phyloP scores from a whole-genome alignment of 352 stramenopile genomes.

The Phytophthora sansomeana region DNA sequence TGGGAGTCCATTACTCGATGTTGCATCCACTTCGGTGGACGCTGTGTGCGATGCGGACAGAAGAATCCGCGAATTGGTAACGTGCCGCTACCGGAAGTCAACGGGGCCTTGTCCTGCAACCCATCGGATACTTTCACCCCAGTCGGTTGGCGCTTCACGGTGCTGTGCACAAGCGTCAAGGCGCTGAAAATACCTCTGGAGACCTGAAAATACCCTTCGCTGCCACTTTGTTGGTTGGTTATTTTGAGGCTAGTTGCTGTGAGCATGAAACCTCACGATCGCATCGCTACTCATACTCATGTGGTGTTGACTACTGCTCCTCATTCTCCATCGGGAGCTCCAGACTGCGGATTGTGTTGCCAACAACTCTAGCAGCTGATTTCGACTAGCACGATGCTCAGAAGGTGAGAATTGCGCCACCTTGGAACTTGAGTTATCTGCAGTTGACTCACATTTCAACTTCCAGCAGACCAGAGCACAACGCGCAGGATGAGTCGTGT shows the following conservation, averaged over 20 bases:
- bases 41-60: background rate
- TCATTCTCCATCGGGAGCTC: slow-evolving; percentile 26
- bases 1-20: no score
- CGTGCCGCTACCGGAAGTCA: slow-evolving; percentile 13
- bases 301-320: slow-evolving; percentile 5
- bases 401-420: slow-evolving; percentile 20
- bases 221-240: slow-evolving; percentile 19
- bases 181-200: slow-evolving; percentile 4
- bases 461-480: slow-evolving; percentile 38
- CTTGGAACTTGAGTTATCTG: background rate
- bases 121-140: slow-evolving; percentile 10
- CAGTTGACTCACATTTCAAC: slow-evolving; percentile 5
- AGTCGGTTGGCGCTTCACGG: background rate
- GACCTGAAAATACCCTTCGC: slow-evolving; percentile 18
- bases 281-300: background rate
- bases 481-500: slow-evolving; percentile 36
- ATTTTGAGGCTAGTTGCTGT: slow-evolving; percentile 23
- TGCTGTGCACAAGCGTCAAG: no score
- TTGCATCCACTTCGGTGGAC: background rate
- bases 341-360: slow-evolving; percentile 12
- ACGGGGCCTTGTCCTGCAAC: slow-evolving; percentile 12
- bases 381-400: slow-evolving; percentile 17
- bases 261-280: slow-evolving; percentile 19
- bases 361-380: background rate
- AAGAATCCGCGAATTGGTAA: slow-evolving; percentile 1